phyloP scores from a whole-genome alignment of 768 basidiomycete species.

The Scleroderma bovista region DNA sequence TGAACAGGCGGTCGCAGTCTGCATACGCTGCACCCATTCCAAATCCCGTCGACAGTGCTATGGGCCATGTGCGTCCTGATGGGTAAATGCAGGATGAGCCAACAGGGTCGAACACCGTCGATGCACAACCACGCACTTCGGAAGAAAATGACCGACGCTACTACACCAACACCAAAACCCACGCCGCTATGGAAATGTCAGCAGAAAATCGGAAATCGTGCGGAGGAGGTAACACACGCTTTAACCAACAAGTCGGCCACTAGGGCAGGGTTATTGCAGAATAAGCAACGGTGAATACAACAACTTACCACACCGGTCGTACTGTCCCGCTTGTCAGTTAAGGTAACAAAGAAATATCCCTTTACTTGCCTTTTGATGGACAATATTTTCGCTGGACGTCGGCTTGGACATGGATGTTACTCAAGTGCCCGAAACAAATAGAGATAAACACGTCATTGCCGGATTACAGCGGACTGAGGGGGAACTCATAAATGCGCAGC shows the following conservation, averaged over 20 bases:
- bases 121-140: conserved; percentile 55
- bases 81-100: conserved; percentile 1
- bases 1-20: conserved; percentile 92
- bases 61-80: conserved; percentile 88
- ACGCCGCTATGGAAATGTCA: conserved; percentile 53
- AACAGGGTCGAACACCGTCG: background rate
- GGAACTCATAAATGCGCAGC: too few relatives aligned
- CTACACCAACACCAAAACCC: conserved; percentile 84
- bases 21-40: conserved; percentile 84
- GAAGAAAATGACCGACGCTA: conserved; percentile 88
- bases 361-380: conserved; percentile 74
- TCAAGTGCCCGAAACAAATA: conserved; percentile 18
- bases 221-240: conserved; percentile 46
- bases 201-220: background rate
- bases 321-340: conserved; percentile 36
- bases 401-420: conserved; percentile 48
- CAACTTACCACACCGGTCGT: conserved; percentile 79
- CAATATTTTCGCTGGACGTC: conserved; percentile 81
- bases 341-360: background rate
- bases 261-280: conserved; percentile 16
- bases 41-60: conserved; percentile 81
- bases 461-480: too few relatives aligned
- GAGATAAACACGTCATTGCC: conserved; percentile 10
- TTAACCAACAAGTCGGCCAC: conserved; percentile 85
- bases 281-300: conserved; percentile 15